phyloP scores from a whole-genome alignment of 805 yeast species.

The Lachancea mirantina region DNA sequence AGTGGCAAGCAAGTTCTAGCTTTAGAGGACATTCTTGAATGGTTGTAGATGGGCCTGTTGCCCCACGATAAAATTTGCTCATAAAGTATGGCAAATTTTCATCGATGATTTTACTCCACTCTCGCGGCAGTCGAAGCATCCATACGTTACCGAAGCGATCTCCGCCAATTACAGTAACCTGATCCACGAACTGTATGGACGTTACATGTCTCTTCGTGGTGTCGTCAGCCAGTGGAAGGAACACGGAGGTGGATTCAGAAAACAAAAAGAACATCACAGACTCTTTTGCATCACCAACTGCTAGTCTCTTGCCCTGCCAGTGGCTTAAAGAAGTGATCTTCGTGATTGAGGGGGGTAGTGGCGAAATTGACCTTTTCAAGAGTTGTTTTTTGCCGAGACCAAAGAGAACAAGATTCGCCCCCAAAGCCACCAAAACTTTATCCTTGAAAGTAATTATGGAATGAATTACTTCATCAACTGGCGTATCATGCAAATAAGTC shows the following conservation, averaged over 20 bases:
- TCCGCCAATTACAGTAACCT: slow-evolving; percentile 71
- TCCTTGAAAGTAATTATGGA: slow-evolving; percentile 53
- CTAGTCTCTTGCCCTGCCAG: slow-evolving; percentile 51
- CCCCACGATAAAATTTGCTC: slow-evolving; percentile 23
- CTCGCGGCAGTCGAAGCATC: slow-evolving; percentile 54
- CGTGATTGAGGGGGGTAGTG: slow-evolving; percentile 37
- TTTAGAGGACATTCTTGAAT: slow-evolving; percentile 38
- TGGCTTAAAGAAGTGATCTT: slow-evolving; percentile 46
- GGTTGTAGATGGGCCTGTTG: too few species aligned
- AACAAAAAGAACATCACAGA: slow-evolving; percentile 54
- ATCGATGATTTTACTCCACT: slow-evolving; percentile 41
- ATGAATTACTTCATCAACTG: slow-evolving; percentile 40
- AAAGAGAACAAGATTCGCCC: slow-evolving; percentile 47
- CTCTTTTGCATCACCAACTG: slow-evolving; percentile 64
- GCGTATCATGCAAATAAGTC: slow-evolving; percentile 53
- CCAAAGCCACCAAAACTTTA: slow-evolving; percentile 52
- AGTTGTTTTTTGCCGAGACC: slow-evolving; percentile 77
- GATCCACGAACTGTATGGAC: slow-evolving; percentile 53
- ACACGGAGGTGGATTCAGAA: slow-evolving; percentile 40
- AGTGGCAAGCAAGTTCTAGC: slow-evolving; percentile 47
- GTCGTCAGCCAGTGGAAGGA: slow-evolving; percentile 67
- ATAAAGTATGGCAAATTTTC: slow-evolving; percentile 37
- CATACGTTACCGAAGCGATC: slow-evolving; percentile 82
- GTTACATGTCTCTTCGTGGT: slow-evolving; percentile 60
- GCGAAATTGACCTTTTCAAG: slow-evolving; percentile 51